Evolutionary conservation across 23 red algal species (phyloP).

Genomic region (Gracilaria domingensis): DNA sequence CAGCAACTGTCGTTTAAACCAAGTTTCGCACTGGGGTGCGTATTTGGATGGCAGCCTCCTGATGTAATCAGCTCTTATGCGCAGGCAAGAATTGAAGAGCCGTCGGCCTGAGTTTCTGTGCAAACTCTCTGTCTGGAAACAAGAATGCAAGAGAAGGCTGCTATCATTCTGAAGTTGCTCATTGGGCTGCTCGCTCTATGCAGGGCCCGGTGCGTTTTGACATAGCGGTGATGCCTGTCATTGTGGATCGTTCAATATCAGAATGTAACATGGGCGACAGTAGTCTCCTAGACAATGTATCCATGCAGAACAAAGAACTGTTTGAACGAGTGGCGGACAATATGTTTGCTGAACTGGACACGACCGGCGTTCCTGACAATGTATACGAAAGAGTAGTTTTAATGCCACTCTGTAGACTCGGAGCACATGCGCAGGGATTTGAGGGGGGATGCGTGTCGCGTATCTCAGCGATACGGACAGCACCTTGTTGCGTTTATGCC

Average conservation of each 20-base stretch:
- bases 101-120: conserved; percentile 39
- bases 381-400: conserved; percentile 26
- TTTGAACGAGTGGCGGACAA: conserved; percentile 22
- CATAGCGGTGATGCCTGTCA: conserved; percentile 27
- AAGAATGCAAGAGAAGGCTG: conserved; percentile 21
- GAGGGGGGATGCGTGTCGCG: conserved; percentile 41
- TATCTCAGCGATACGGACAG: conserved; percentile 50
- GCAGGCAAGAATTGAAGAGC: neutral
- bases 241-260: conserved; percentile 28
- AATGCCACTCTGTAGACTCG: conserved; percentile 56
- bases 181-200: conserved; percentile 58
- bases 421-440: conserved; percentile 15
- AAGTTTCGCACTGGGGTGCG: conserved; percentile 28
- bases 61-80: neutral
- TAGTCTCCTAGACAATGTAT: neutral
- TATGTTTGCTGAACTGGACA: conserved; percentile 43
- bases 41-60: conserved; percentile 20
- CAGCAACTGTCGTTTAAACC: conserved; percentile 11
- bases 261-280: neutral
- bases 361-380: conserved; percentile 5
- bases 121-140: conserved; percentile 50
- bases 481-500: conserved; percentile 31
- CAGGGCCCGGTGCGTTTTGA: conserved; percentile 53
- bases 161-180: conserved; percentile 40
- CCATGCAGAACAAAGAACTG: neutral